Evolutionary conservation across 352 stramenopile genomes (phyloP).

Genomic region (Globisporangium sylvaticum): DNA sequence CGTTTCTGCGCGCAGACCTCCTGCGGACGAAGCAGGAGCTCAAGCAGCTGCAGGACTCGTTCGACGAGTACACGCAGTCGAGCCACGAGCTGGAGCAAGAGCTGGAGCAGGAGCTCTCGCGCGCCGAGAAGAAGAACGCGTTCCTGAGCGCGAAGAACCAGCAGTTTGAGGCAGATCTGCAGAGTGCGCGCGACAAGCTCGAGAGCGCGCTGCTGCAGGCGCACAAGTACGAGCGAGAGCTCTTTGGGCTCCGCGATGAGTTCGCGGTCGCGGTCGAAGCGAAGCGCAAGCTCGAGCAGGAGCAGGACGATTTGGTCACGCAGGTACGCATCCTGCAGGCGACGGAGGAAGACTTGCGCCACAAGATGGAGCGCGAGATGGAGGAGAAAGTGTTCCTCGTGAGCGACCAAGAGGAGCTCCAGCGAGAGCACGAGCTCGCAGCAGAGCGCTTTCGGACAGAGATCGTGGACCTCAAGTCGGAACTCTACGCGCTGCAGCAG

Average conservation of each 20-base stretch:
- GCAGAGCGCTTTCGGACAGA: constrained; percentile 75
- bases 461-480: constrained; percentile 85
- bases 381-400: constrained; percentile 85
- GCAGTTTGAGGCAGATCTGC: constrained; percentile 51
- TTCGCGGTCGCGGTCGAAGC: constrained; percentile 30
- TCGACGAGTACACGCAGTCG: constrained; percentile 82
- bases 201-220: constrained; percentile 51
- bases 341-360: constrained; percentile 67
- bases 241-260: constrained; percentile 38
- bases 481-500: constrained; percentile 71
- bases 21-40: constrained; percentile 55
- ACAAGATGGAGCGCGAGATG: constrained; percentile 85
- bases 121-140: constrained; percentile 47
- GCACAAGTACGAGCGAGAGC: constrained; percentile 50
- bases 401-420: constrained; percentile 80
- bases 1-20: constrained; percentile 43
- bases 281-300: constrained; percentile 58
- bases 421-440: constrained; percentile 74
- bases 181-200: constrained; percentile 41
- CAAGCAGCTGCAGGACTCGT: constrained; percentile 65
- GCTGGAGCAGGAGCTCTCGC: constrained; percentile 69
- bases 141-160: constrained; percentile 43
- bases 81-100: constrained; percentile 78
- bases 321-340: constrained; percentile 81
- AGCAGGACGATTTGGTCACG: constrained; percentile 75